Base-by-base conservation (phyloP, 345 rosid genomes). In the Chamaenerion angustifolium region DNA sequence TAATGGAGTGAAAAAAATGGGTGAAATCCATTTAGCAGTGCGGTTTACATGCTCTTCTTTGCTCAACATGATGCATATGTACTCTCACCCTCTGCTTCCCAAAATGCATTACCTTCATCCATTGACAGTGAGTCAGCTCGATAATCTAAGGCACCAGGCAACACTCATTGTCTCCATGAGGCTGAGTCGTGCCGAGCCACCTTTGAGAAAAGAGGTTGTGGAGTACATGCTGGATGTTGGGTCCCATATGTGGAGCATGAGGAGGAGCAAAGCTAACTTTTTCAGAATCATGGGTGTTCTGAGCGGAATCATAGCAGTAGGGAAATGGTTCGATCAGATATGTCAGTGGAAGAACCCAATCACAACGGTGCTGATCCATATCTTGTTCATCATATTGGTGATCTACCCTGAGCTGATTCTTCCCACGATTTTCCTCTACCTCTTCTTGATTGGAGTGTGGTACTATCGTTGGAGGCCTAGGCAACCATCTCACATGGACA, bases 11-110 rank as follows among this genome's bases (percentile, higher is more conserved):
- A 71, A 71, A 72, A 71, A 77, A 47, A 74, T 63, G 68, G 77
- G 80, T 23, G 80, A 74, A 46, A 63, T 77, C 51, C 83, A 74
- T 45, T 48, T 77, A 48, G 75, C 71, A 8, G 71, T 77, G 49
- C 64, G 70, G 41, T 74, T 77, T 31, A 71, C 63, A 8, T 68
- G 75, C 65, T 63, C 69, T 0, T 11, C n/a, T n/a, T n/a, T n/a
- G n/a, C n/a, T n/a, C n/a, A n/a, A n/a, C n/a, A n/a, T n/a, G n/a
- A n/a, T n/a, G n/a, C n/a, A n/a, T n/a, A n/a, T n/a, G n/a, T n/a
- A n/a, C n/a, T n/a, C n/a, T n/a, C n/a, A n/a, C n/a, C n/a, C n/a
- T n/a, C n/a, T n/a, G n/a, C n/a, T n/a, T n/a, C 80, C 83, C 11
- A 44, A 54, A 49, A 64, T 62, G 66, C 73, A 69, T 12, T 74